Conservation (phyloP, 495 filamentous ascomycete genomes). For the Elasticomyces elasticus region DNA sequence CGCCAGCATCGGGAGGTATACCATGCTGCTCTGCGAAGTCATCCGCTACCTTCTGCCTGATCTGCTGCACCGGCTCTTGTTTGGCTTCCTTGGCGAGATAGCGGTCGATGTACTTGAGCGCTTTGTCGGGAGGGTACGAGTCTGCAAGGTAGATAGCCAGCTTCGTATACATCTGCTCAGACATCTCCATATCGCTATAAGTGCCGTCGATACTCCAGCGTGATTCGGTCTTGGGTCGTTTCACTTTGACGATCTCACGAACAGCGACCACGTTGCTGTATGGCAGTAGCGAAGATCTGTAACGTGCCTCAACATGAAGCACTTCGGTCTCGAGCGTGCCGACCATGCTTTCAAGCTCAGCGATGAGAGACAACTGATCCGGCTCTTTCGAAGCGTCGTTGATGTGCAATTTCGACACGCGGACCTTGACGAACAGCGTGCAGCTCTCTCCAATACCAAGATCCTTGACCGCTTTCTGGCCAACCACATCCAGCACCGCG, state of each 20-base stretch:
- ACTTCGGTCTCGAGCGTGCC: constrained; percentile 19
- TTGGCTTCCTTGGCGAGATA: background rate
- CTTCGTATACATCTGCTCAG: constrained; percentile 7
- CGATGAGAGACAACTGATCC: constrained; percentile 13
- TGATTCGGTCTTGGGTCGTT: constrained; percentile 12
- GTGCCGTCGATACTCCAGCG: constrained; percentile 18
- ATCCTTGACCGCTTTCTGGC: constrained; percentile 15
- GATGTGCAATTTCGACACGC: constrained; percentile 2
- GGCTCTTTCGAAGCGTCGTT: background rate
- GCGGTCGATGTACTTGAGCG: constrained; percentile 2
- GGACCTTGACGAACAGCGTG: constrained; percentile 13
- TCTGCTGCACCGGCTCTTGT: constrained; percentile 3
- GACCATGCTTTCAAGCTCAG: constrained; percentile 23
- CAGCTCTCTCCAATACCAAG: constrained; percentile 8
- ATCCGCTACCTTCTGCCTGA: background rate
- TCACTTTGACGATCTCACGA: constrained; percentile 10
- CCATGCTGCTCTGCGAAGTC: background rate
- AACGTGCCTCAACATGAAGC: constrained; percentile 21
- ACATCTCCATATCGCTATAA: background rate
- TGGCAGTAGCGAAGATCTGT: constrained; percentile 17
- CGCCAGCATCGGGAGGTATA: background rate
- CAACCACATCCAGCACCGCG: constrained; percentile 6
- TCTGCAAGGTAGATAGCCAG: constrained; percentile 17
- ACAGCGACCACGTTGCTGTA: constrained; percentile 14
- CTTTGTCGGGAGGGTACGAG: constrained; percentile 8